Evolutionary conservation across 192 early-diverging fungal genomes (phyloP).

Genomic region (Chytriomyces sp.): DNA sequence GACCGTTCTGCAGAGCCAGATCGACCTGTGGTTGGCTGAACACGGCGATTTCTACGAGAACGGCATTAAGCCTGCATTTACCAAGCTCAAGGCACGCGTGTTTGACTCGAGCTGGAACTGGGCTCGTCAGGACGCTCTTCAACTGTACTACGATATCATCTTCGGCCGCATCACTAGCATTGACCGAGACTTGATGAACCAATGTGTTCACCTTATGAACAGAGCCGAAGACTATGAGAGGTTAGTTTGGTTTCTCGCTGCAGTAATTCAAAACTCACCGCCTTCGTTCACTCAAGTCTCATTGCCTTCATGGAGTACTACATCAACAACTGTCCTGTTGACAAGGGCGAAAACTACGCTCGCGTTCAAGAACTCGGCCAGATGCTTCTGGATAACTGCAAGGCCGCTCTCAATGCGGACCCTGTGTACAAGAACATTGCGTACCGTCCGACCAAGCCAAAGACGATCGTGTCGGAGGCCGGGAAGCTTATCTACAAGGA

Average conservation of each 20-base stretch:
- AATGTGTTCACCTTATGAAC: slow-evolving; percentile 91
- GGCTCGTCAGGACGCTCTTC: slow-evolving; percentile 84
- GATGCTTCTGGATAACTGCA: slow-evolving; percentile 87
- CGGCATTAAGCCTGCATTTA: slow-evolving; percentile 87
- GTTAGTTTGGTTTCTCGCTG: neutral
- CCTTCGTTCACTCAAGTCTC: slow-evolving; percentile 49
- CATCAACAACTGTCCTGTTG: slow-evolving; percentile 73
- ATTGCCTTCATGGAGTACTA: slow-evolving; percentile 87
- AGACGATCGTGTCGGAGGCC: slow-evolving; percentile 73
- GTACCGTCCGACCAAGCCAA: slow-evolving; percentile 80
- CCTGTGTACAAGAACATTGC: slow-evolving; percentile 90
- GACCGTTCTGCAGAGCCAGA: slow-evolving; percentile 72
- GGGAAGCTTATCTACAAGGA: slow-evolving; percentile 87
- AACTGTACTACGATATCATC: slow-evolving; percentile 90
- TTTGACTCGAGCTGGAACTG: slow-evolving; percentile 99
- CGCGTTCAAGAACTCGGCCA: slow-evolving; percentile 78
- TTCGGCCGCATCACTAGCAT: slow-evolving; percentile 84
- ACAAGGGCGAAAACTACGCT: slow-evolving; percentile 82
- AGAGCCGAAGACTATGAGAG: slow-evolving; percentile 65
- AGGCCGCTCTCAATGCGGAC: slow-evolving; percentile 71
- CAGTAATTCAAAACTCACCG: neutral
- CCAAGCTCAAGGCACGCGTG: slow-evolving; percentile 78
- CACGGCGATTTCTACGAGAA: slow-evolving; percentile 89
- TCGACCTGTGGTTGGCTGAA: slow-evolving; percentile 89
- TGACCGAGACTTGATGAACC: slow-evolving; percentile 90